These are phyloP conservation scores for Exophiala aquamarina DNA, from an alignment of 2,329 filamentous ascomycete genomes.

Conservation along the genomic window DNA sequence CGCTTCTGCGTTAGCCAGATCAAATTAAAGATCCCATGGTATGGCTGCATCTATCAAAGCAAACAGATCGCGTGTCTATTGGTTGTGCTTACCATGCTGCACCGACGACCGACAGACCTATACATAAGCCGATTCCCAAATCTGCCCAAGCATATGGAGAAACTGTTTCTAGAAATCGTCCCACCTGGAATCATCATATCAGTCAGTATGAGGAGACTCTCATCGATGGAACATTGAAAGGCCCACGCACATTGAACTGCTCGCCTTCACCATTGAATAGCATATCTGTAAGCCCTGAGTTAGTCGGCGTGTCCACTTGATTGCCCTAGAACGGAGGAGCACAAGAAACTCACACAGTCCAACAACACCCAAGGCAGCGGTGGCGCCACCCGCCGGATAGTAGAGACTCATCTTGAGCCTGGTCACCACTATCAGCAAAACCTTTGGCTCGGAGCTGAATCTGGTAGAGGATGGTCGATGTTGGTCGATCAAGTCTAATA, in stretches of 20 bases:
- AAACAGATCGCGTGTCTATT: no score
- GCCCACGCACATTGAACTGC: slow-evolving; percentile 76
- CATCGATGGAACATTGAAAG: neutral
- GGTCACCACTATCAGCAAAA: no score
- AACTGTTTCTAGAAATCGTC: slow-evolving; percentile 88
- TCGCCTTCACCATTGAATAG: slow-evolving; percentile 96
- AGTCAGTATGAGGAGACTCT: neutral
- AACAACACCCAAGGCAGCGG: slow-evolving; percentile 68
- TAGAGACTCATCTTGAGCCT: slow-evolving; percentile 63
- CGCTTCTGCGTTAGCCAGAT: neutral
- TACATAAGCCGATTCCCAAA: slow-evolving; percentile 88
- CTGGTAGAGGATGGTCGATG: no score
- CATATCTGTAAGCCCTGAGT: slow-evolving; percentile 68
- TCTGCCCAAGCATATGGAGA: slow-evolving; percentile 94
- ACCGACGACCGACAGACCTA: slow-evolving; percentile 92
- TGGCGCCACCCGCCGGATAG: slow-evolving; percentile 69
- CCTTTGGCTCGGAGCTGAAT: neutral
- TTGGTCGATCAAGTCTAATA: slow-evolving; percentile 7
- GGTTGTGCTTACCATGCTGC: slow-evolving; percentile 96
- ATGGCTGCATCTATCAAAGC: no score
- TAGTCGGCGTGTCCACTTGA: slow-evolving; percentile 8
- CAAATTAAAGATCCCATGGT: no score
- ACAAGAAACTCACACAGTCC: slow-evolving; percentile 67
- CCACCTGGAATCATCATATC: slow-evolving; percentile 59
- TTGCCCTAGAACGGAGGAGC: neutral